Base-by-base conservation (phyloP, 441 rosid genomes). In the Melastoma candidum region DNA sequence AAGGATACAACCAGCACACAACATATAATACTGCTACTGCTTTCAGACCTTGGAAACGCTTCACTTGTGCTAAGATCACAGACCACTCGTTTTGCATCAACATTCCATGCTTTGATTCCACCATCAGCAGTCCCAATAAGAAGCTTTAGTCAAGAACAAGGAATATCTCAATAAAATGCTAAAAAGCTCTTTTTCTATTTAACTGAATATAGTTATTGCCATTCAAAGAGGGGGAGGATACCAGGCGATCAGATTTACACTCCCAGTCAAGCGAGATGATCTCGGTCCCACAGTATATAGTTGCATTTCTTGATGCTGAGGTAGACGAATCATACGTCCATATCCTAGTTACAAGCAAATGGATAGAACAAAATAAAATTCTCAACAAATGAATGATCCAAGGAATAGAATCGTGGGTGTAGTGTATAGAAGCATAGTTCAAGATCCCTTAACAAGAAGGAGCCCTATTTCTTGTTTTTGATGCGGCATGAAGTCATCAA, bases 41-140 rank as follows among this genome's bases (percentile, higher is more conserved):
- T 36, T 6, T 36, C 8, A 36, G 41, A 74, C 90, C 80, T 78
- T 22, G 90, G 84, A 71, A 76, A 83, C 59, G 73, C 78, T 63
- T 68, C 70, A 47, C 70, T 75, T 32, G 87, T 80, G 68, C 48
- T 71, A 54, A 83, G 84, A 76, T 83, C 90, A 68, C 87, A 83
- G 50, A 80, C 90, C 58, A 83, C 87, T 61, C 90, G 77, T 69
- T 83, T 83, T 61, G 90, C 84, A 60, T 80, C 90, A 68, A 77
- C 90, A 63, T 78, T 83, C 87, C 90, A 83, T 36, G 87, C 87
- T 71, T 83, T 83, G 56, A 83, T 74, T 54, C 90, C 84, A 45
- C 90, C 90, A 76, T 78, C 75, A 53, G 78, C 84, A 32, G 90
- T 83, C 65, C 90, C 90, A 61, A 83, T 78, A 57, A 83, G 84